Percentiles rank a stretch among this genome's conserved stretches.
These are phyloP conservation scores for Boletus coccyginus DNA, from an alignment of 768 basidiomycete species.

Conservation along the genomic window DNA sequence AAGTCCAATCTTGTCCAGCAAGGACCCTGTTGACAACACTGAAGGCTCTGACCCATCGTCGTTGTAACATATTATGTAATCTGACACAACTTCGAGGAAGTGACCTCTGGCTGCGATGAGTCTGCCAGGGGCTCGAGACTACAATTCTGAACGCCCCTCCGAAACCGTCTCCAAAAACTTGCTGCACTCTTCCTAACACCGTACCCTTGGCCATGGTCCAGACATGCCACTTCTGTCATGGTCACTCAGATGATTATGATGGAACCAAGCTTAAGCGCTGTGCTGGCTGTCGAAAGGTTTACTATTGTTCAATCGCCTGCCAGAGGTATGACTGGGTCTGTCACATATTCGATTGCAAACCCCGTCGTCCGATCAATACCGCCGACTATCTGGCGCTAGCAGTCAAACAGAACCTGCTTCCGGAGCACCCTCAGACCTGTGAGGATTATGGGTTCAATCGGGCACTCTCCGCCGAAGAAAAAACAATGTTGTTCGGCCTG, in stretches of 20 bases:
- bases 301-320: not conserved
- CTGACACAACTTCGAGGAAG: too few relatives aligned
- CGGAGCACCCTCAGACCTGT: not conserved
- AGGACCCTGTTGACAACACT: too few relatives aligned
- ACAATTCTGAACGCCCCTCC: too few relatives aligned
- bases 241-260: not conserved
- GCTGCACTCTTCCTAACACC: not conserved
- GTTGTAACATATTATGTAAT: too few relatives aligned
- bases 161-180: not conserved
- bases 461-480: not conserved
- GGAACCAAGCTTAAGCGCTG: slow-evolving; percentile 1
- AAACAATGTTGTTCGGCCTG: not conserved
- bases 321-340: not conserved
- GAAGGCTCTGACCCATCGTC: too few relatives aligned
- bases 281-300: not conserved
- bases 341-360: slow-evolving; percentile 8
- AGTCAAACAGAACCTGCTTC: not conserved
- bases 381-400: not conserved
- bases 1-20: too few relatives aligned
- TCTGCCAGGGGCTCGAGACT: too few relatives aligned
- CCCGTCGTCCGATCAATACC: slow-evolving; percentile 1
- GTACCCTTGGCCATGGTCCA: not conserved
- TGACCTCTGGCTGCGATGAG: too few relatives aligned
- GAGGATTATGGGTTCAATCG: slow-evolving; percentile 2
- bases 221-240: not conserved